Base-by-base conservation (phyloP, 2,329 filamentous ascomycete species). In the Penicillium aurantiogriseum region DNA sequence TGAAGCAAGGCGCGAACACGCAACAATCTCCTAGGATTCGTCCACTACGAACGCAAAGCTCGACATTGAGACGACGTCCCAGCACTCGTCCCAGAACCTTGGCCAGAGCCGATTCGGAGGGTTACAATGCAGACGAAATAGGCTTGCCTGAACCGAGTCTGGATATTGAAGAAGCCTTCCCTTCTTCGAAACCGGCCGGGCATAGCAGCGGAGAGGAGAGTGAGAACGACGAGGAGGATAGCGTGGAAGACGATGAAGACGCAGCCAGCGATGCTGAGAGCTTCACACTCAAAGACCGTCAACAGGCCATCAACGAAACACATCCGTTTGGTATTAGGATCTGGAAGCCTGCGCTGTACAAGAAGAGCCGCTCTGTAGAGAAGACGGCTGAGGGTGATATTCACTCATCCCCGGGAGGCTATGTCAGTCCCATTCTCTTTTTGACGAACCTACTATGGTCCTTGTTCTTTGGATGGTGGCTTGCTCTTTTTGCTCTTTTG, bases 311-410 rank as follows among this genome's bases (percentile, higher is more conserved):
- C 81, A 99, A 99, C 77, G 89, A 96, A 74, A 99, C 94, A 0
- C 94, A 99, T 80, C 94, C 94, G 0, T 99, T 99, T 69, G 94
- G 94, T 81, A 97, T 99, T 72, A 88, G 95, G 73, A 91, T 99
- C 62, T 99, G 94, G 94, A 99, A 99, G 76, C 94, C 94, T 43
- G 95, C 94, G 1, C 76, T 99, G 62, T 99, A 99, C 83, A 99
- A 99, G 78, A 99, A 99, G 76, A 88, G 89, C 67, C 88, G 94
- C 56, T 99, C 94, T 1, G 95, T 99, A 38, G 92, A 97, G 74
- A 94, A 95, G 76, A 96, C 88, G 46, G 94, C 94, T 6, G 93
- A 97, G 77, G 92, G 90, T 15, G 94, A 99, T 74, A 97, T 99
- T 58, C 94, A 99, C 78, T 97, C 93, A 3, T 87, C 91, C 1